phyloP scores from a whole-genome alignment of 352 stramenopile species.

The Phytophthora sp. region DNA sequence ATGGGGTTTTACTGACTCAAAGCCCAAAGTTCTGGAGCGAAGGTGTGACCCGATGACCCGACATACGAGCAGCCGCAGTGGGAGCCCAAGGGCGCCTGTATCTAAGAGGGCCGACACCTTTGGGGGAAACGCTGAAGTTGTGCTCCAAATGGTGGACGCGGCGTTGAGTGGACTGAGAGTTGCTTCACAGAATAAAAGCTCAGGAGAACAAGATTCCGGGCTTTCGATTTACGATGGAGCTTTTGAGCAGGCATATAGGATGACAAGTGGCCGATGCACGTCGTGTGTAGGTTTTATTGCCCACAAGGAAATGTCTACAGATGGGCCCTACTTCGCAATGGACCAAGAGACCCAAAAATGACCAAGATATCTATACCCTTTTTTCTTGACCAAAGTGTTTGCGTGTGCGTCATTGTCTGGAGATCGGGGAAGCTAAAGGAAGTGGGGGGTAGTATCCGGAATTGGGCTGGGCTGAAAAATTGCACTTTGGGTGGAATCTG shows the following conservation, averaged over 20 bases:
- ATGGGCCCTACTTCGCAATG: slow-evolving; percentile 7
- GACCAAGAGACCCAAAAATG: slow-evolving; percentile 1
- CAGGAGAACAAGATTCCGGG: slow-evolving; percentile 18
- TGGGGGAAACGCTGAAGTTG: background rate
- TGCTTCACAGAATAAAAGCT: slow-evolving; percentile 2
- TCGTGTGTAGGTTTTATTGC: slow-evolving; percentile 17
- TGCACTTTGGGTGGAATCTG: slow-evolving; percentile 21
- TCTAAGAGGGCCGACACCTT: slow-evolving; percentile 2
- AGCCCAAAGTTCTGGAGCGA: slow-evolving; percentile 33
- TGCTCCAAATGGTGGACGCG: slow-evolving; percentile 7
- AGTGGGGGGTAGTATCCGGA: background rate
- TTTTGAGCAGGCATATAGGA: slow-evolving; percentile 19
- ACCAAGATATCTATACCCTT: slow-evolving; percentile 23
- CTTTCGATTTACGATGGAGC: slow-evolving; percentile 18
- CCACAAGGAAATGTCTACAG: background rate
- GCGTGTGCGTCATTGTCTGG: slow-evolving; percentile 13
- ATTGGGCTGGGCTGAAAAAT: background rate
- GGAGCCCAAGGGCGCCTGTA: slow-evolving; percentile 13
- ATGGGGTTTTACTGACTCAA: slow-evolving; percentile 19
- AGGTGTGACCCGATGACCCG: slow-evolving; percentile 11
- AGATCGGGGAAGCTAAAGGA: slow-evolving; percentile 17
- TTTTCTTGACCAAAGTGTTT: slow-evolving; percentile 22
- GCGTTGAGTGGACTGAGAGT: slow-evolving; percentile 6
- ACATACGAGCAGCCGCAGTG: slow-evolving; percentile 13
- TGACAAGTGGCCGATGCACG: slow-evolving; percentile 11